A percentile compares a stretch with the other conserved stretches of the same genome.
Evolutionary conservation across 495 filamentous ascomycete genomes (phyloP).

Genomic region (Aspergillus mulundensis): DNA sequence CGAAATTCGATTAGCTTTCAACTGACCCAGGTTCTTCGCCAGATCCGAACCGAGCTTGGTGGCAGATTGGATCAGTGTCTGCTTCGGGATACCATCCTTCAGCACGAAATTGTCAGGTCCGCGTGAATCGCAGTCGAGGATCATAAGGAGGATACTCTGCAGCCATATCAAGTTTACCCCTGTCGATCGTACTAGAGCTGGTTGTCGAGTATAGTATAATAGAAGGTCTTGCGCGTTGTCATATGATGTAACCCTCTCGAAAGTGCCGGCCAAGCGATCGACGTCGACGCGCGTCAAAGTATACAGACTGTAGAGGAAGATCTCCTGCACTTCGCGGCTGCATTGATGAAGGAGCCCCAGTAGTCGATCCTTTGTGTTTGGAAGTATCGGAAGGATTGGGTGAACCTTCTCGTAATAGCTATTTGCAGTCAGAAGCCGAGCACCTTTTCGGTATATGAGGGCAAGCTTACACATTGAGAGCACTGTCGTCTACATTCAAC

Average conservation of each 20-base stretch:
- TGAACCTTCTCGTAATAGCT: conserved; percentile 74
- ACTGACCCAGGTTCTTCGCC: conserved; percentile 39
- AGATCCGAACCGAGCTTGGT: conserved; percentile 40
- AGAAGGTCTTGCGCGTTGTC: conserved; percentile 43
- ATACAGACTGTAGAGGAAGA: conserved; percentile 67
- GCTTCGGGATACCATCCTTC: conserved; percentile 42
- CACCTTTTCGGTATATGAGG: neutral
- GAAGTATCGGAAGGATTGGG: conserved; percentile 68
- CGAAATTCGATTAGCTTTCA: conserved; percentile 30
- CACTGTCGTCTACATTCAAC: conserved; percentile 41
- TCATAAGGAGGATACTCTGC: conserved; percentile 42
- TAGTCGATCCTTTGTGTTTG: conserved; percentile 59
- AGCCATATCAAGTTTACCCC: conserved; percentile 41
- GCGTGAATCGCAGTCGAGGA: conserved; percentile 42
- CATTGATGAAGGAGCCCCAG: conserved; percentile 58
- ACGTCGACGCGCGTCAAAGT: conserved; percentile 39
- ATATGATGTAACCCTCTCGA: conserved; percentile 39
- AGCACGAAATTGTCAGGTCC: conserved; percentile 43
- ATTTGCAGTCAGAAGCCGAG: conserved; percentile 17
- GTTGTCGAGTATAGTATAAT: conserved; percentile 54
- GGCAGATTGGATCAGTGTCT: conserved; percentile 38
- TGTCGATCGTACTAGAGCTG: conserved; percentile 32
- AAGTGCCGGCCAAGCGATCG: conserved; percentile 32
- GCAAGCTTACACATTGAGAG: conserved; percentile 38
- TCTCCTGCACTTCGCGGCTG: conserved; percentile 58